Evolutionary conservation across 1,284 basidiomycete genomes (phyloP), one percentile per base, ranked within the genome.

Genomic region (Cryptococcus sp.): DNA sequence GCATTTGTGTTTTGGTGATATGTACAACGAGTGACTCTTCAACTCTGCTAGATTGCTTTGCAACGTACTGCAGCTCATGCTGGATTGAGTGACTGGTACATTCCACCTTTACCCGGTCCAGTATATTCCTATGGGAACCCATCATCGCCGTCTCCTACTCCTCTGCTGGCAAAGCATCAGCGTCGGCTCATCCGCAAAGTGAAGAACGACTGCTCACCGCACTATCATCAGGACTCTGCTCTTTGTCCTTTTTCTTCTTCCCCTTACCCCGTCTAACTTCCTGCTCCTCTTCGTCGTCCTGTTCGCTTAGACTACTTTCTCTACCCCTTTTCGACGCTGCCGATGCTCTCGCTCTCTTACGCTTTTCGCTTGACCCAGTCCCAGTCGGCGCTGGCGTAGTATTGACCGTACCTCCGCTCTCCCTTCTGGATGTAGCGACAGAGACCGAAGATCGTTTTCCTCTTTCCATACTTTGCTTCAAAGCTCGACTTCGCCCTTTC

Each of bases 301-400:
- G 52, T 19, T 46, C 57, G 37, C 52, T 54, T 17, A 54, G 40
- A 48, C 52, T 54, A 8, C 47, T 51, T 22, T 54, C 52, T 41
- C 29, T 4, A 10, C 29, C 29, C 8, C 34, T 46, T 37, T 40
- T 46, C 10, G 34, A 25, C 23, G 26, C 37, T 13, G 29, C 19
- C n/a, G 52, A 17, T 25, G 26, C 46, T 46, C 23, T 38, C 34
- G 41, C 37, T 19, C 45, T 46, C 38, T 47, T 55, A 37, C 45
- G 44, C 29, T 22, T 16, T 25, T 38, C 34, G 25, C 48, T 34
- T 34, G 29, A 34, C 8, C 29, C 29, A 34, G 29, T 13, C 13
- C 29, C 29, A 10, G 29, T 13, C 2, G 29, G 5, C 8, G 5
- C 29, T 34, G 29, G 13, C n/a, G 37, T 26, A 25, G 46, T n/a